Percentiles rank a stretch among this genome's conserved stretches.
These are phyloP conservation scores for Fraxinus xanthoxyloides DNA, from an alignment of 305 asterid species.

Conservation along the genomic window DNA sequence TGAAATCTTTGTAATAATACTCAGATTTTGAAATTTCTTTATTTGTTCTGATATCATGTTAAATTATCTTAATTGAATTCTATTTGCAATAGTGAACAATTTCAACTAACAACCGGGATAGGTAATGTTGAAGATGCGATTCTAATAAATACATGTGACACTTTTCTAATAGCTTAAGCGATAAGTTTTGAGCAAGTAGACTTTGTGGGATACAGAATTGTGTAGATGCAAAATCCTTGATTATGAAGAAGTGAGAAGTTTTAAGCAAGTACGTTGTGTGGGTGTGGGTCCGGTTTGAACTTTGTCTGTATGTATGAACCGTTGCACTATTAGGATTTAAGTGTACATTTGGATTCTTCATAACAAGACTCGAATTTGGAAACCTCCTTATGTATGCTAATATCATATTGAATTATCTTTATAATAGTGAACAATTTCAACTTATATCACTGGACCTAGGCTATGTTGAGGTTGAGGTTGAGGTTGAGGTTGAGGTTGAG, in stretches of 20 bases:
- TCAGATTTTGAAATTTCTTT: background rate
- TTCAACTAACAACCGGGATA: background rate
- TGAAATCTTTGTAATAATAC: slow-evolving; percentile 28
- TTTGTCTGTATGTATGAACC: background rate
- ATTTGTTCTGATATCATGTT: background rate
- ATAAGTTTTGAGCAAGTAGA: background rate
- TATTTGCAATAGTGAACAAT: background rate
- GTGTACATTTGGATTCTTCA: background rate
- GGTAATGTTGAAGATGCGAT: background rate
- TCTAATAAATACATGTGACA: background rate
- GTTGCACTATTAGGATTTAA: background rate
- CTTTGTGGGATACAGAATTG: background rate
- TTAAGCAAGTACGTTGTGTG: background rate
- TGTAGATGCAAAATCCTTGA: background rate
- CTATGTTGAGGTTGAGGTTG: background rate
- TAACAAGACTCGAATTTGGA: background rate
- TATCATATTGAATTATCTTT: background rate
- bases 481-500: too few relatives aligned
- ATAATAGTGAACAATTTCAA: background rate
- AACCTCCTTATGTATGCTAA: too few relatives aligned
- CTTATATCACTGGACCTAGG: background rate
- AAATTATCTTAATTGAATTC: background rate
- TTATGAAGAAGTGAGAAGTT: background rate
- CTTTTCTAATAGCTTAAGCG: background rate
- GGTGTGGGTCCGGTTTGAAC: background rate